A percentile compares a stretch with the other conserved stretches of the same genome.
These are phyloP conservation scores for Volvox reticuliferus DNA, from an alignment of 139 green algal species.

Conservation along the genomic window DNA sequence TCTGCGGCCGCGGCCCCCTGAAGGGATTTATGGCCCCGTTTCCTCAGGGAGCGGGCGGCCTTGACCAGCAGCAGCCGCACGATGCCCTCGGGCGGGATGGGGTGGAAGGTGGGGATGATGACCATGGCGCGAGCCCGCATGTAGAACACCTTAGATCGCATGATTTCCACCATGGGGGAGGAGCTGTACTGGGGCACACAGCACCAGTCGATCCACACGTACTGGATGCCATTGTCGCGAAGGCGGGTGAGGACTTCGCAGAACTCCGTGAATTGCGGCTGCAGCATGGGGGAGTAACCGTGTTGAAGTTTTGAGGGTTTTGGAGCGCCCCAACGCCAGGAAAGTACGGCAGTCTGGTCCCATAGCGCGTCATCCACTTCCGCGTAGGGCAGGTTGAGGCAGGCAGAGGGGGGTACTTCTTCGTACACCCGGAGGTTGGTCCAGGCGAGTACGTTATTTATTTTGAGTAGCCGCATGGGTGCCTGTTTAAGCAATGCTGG, in stretches of 20 bases:
- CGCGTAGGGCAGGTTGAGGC: constrained; percentile 14
- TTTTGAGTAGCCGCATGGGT: constrained; percentile 35
- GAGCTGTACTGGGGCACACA: constrained; percentile 37
- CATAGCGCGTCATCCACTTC: not conserved
- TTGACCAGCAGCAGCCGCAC: constrained; percentile 14
- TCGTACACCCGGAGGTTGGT: constrained; percentile 4
- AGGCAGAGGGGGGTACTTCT: not conserved
- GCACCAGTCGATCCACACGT: constrained; percentile 43
- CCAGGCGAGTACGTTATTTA: constrained; percentile 4
- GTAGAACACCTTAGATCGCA: constrained; percentile 33
- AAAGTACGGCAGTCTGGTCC: not conserved
- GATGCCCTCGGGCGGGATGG: not conserved
- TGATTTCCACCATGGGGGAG: constrained; percentile 25
- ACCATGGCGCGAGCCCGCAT: not conserved
- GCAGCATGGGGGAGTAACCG: constrained; percentile 18
- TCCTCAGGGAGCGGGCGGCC: not conserved
- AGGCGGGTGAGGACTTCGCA: not conserved
- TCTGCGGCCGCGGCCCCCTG: not conserved
- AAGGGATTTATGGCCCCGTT: not conserved
- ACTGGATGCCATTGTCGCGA: not conserved
- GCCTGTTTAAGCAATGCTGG: not conserved
- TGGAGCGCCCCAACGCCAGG: constrained; percentile 1
- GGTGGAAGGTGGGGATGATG: constrained; percentile 34
- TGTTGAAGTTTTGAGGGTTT: constrained; percentile 17
- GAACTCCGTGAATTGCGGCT: not conserved